Conservation (phyloP, 257 asterid species). For the Forsythia viridissima region DNA sequence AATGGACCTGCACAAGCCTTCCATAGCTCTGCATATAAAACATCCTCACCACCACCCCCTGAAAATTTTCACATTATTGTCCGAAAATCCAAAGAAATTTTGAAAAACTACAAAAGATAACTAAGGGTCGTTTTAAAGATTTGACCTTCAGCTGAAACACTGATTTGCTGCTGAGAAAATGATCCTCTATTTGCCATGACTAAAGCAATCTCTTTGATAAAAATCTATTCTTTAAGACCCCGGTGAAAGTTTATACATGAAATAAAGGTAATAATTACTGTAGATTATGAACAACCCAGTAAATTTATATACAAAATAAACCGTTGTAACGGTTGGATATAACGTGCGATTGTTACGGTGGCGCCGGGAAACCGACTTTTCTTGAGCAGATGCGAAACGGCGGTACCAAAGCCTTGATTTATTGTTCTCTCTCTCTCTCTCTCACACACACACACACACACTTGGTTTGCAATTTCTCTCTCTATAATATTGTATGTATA, state of each 20-base stretch:
- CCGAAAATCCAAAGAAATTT: not conserved
- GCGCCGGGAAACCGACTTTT: not conserved
- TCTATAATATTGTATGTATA: not conserved
- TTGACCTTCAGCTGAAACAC: not conserved
- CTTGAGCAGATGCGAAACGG: not conserved
- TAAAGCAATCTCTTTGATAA: not conserved
- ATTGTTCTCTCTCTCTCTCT: not conserved
- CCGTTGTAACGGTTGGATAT: not conserved
- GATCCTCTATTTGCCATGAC: not conserved
- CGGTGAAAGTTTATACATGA: not conserved
- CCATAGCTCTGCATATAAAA: conserved; percentile 38
- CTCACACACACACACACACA: not conserved
- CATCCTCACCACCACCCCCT: conserved; percentile 18
- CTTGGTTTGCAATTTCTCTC: not conserved
- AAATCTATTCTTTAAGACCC: not conserved
- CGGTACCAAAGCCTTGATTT: not conserved
- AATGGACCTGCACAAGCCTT: conserved; percentile 45
- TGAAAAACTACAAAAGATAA: not conserved
- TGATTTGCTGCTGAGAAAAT: not conserved
- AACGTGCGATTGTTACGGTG: not conserved
- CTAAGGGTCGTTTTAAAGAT: not conserved
- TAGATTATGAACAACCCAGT: not conserved
- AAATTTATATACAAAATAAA: not conserved
- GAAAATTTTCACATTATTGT: conserved; percentile 1
- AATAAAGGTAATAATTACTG: not conserved